Base-by-base conservation (phyloP, 2,329 filamentous ascomycete species). In the Xylariaceae sp. region DNA sequence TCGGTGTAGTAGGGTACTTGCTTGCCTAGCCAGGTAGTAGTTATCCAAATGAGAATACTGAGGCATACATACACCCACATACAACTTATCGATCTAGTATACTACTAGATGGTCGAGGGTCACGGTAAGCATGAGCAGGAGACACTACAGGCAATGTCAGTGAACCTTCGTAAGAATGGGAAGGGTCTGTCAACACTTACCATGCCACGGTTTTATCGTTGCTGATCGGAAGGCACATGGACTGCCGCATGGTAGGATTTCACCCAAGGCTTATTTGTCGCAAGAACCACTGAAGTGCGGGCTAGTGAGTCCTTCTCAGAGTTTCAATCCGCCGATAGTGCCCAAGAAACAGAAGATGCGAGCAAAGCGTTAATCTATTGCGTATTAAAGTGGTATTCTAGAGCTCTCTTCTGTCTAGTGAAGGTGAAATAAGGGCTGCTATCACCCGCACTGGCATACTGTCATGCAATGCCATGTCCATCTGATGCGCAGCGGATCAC, bases 381-480 rank as follows among this genome's bases (percentile, higher is more conserved):
- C 19, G 22, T 51, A 48, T 52, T 47, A 47, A 47, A 50, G 6
- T 47, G 15, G 36, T 34, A 26, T 22, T 48, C 39, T 47, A 22
- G 18, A n/a, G 18, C 42, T 22, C 40, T 36, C 39, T 13, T 54
- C 51, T 30, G 21, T 32, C 3, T 10, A 19, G 37, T 44, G 22
- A 47, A 16, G 37, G 50, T 19, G 16, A 43, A 42, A 41, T 36
- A 32, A 51, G 29, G 9, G 22, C 39, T 16, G 26, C 41, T 40
- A 40, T 32, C 43, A 37, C 15, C 47, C 39, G 18, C 34, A 37
- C 21, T 43, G 37, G 18, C 29, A 41, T 53, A 46, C n/a, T 43
- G 22, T 56, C 57, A 64, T 61, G 32, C 16, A 30, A 40, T 30
- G 21, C 41, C 49, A 51, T 47, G 37, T 34, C 52, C 50, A 39